A percentile compares a stretch with the other conserved stretches of the same genome.
Evolutionary conservation across 164 flowering plant species (phyloP).

Genomic region (grape (Vitis vinifera)): ASM3070453v1 NC_081808.1:920501-921000

Average conservation of each 20-base stretch:
- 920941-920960: not conserved
- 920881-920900: conserved; percentile 60
- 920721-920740: conserved; percentile 38
- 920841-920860: conserved; percentile 96
- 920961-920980: conserved; percentile 1
- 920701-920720: conserved; percentile 40
- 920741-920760: conserved; percentile 59
- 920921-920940: no score
- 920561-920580: no score
- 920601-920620: not conserved
- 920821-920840: conserved; percentile 71
- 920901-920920: not conserved
- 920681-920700: conserved; percentile 48
- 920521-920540: no score
- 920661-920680: conserved; percentile 71
- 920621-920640: conserved; percentile 21
- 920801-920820: conserved; percentile 78
- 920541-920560: no score
- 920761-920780: conserved; percentile 40
- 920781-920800: conserved; percentile 75
- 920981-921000: not conserved
- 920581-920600: no score
- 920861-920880: conserved; percentile 92
- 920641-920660: conserved; percentile 40
- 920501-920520: no score